Percentiles rank a stretch among this genome's conserved stretches.
These are phyloP conservation scores for Lichtheimia ramosa DNA, from an alignment of 371 early-diverging fungal genomes.

Conservation along the genomic window DNA sequence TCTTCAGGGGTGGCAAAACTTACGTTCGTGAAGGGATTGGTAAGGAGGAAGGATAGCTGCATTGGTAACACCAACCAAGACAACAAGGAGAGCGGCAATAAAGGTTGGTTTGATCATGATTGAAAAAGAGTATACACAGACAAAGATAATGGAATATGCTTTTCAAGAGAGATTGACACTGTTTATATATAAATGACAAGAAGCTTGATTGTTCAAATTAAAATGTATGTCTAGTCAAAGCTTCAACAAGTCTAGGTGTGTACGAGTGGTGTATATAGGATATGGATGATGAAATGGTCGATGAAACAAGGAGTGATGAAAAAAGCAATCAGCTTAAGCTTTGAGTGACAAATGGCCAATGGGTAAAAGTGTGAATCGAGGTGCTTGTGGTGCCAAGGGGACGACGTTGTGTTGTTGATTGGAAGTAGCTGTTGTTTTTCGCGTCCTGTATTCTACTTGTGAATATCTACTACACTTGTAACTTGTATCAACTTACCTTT, in stretches of 20 bases:
- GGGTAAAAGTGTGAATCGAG: constrained; percentile 56
- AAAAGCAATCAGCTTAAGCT: background rate
- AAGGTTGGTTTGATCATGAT: constrained; percentile 5
- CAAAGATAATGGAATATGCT: background rate
- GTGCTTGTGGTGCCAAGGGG: constrained; percentile 46
- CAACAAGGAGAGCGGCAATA: background rate
- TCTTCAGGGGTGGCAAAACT: background rate
- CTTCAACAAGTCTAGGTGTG: constrained; percentile 5
- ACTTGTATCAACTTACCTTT: constrained; percentile 30
- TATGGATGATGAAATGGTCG: constrained; percentile 1
- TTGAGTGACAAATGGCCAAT: constrained; percentile 44
- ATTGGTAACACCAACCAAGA: background rate
- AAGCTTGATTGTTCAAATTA: background rate
- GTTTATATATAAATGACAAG: background rate
- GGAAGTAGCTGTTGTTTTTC: constrained; percentile 19
- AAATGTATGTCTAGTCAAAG: background rate
- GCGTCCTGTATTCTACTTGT: background rate
- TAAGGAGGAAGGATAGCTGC: constrained; percentile 11
- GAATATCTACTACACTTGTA: background rate
- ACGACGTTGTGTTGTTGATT: constrained; percentile 48
- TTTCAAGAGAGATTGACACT: constrained; percentile 2
- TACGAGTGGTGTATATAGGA: background rate
- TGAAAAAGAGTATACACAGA: background rate
- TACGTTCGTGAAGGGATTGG: constrained; percentile 16
- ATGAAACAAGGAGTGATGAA: background rate